Percentiles rank a stretch among this genome's conserved stretches.
Conservation (phyloP, 805 yeast species). For the Ogataea chonburiensis region DNA sequence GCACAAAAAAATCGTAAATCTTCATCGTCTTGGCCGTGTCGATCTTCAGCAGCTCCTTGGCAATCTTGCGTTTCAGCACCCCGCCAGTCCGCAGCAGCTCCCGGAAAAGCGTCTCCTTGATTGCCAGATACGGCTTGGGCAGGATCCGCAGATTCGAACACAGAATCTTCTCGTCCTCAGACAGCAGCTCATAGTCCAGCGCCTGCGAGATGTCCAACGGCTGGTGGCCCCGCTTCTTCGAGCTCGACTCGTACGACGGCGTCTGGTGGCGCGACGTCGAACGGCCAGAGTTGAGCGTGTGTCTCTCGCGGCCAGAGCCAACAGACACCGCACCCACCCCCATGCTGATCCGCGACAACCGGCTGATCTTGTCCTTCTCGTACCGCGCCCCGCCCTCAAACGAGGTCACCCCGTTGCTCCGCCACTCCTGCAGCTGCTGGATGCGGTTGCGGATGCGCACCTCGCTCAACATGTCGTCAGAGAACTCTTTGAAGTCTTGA, state of each 20-base stretch:
- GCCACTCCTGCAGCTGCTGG: conserved; percentile 89
- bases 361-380: conserved; percentile 80
- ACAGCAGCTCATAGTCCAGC: conserved; percentile 76
- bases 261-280: conserved; percentile 32
- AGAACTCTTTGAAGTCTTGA: conserved; percentile 73
- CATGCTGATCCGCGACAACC: conserved; percentile 40
- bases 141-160: conserved; percentile 81
- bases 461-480: conserved; percentile 73
- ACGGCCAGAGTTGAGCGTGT: conserved; percentile 31
- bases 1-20: conserved; percentile 88
- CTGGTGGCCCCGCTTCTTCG: conserved; percentile 42
- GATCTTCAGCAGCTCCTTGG: conserved; percentile 78
- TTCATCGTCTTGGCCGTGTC: conserved; percentile 85
- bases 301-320: conserved; percentile 28
- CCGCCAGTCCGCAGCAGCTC: conserved; percentile 88
- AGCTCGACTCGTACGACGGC: conserved; percentile 20
- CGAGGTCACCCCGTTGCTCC: conserved; percentile 83
- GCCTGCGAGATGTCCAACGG: conserved; percentile 73
- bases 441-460: conserved; percentile 76
- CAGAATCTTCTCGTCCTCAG: conserved; percentile 83
- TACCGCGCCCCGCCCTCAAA: conserved; percentile 79
- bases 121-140: conserved; percentile 93
- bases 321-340: conserved; percentile 35
- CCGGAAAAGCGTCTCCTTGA: conserved; percentile 84
- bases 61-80: conserved; percentile 72